Evolutionary conservation across 345 rosid genomes (phyloP), one percentile per base, ranked within the genome.

Genomic region (Salix purpurea): DNA sequence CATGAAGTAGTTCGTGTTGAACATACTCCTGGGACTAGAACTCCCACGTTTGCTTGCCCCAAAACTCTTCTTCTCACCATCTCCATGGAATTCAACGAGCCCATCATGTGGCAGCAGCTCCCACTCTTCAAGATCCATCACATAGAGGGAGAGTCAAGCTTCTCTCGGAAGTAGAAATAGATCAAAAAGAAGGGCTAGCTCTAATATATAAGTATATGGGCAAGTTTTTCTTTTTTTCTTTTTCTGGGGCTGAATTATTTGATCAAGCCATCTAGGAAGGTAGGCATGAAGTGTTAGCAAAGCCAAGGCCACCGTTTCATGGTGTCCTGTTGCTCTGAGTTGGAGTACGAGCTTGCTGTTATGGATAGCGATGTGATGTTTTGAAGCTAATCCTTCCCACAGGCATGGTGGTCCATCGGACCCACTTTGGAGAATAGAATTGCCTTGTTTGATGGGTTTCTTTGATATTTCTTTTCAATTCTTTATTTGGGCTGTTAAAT

Each of bases 111-210:
- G 91, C 26, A 96, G 90, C 54, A 92, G 64, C 78, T 92, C 98
- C 99, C 99, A 96, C 74, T 90, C 99, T n/a, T 92, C 96, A 62
- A 88, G 86, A 87, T 93, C 97, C 97, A 96, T 92, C 21, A 69
- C 77, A 67, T 50, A 54, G 42, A 36, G 7, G 62, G 68, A 37
- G 62, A 60, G 18, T 1, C 1, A 26, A 18, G 21, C 15, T 10
- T 70, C 48, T 64, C 15, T 74, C 30, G 39, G 16, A 19, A 52
- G 21, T 46, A 54, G 73, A 69, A 76, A 42, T 42, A 19, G 78
- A 72, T 74, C 37, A 56, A 71, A 39, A 58, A 23, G 19, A 3
- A 61, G 69, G 78, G 40, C 15, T 28, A 61, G 34, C n/a, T 15
- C 6, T 15, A 61, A 75, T 77, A 67, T 66, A 12, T 12, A 3